Percentiles rank a stretch among this genome's conserved stretches.
phyloP scores from a whole-genome alignment of 2,329 filamentous ascomycete genomes.

The Dactylellina drechsleri region DNA sequence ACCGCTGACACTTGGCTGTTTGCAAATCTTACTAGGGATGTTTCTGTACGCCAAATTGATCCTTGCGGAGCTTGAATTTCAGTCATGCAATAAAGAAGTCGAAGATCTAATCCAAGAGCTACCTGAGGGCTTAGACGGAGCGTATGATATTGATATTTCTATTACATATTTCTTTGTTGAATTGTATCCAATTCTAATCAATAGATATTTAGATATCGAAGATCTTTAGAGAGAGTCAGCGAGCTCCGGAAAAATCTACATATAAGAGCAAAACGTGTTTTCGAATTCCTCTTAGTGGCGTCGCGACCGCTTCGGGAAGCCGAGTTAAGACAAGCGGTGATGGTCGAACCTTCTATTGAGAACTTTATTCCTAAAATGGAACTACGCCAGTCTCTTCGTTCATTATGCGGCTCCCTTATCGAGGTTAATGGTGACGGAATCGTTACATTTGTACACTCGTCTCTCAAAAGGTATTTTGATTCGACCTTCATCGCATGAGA shows the following conservation, averaged over 20 bases:
- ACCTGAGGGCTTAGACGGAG: slow-evolving; percentile 12
- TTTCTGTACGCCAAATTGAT: slow-evolving; percentile 35
- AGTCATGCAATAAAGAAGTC: neutral
- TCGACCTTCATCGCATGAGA: too few species aligned
- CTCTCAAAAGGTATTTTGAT: slow-evolving; percentile 7
- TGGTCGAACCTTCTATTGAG: slow-evolving; percentile 4
- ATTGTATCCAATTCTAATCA: neutral
- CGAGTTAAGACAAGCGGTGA: slow-evolving; percentile 14
- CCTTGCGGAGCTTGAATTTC: neutral
- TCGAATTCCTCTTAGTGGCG: slow-evolving; percentile 16
- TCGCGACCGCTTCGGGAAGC: neutral
- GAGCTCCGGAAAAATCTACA: neutral
- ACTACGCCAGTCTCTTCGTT: neutral
- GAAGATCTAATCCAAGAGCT: slow-evolving; percentile 12
- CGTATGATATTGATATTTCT: neutral
- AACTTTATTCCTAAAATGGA: neutral
- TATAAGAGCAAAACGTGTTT: slow-evolving; percentile 5
- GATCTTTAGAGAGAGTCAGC: slow-evolving; percentile 10
- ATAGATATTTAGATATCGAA: slow-evolving; percentile 2
- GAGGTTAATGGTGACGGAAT: slow-evolving; percentile 8
- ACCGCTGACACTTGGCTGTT: neutral
- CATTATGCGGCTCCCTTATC: slow-evolving; percentile 12
- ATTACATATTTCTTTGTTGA: neutral
- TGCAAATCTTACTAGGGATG: slow-evolving; percentile 20
- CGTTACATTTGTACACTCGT: slow-evolving; percentile 18